A percentile compares a stretch with the other conserved stretches of the same genome.
Evolutionary conservation across 2,329 filamentous ascomycete genomes (phyloP).

Genomic region (Alternaria viburni): DNA sequence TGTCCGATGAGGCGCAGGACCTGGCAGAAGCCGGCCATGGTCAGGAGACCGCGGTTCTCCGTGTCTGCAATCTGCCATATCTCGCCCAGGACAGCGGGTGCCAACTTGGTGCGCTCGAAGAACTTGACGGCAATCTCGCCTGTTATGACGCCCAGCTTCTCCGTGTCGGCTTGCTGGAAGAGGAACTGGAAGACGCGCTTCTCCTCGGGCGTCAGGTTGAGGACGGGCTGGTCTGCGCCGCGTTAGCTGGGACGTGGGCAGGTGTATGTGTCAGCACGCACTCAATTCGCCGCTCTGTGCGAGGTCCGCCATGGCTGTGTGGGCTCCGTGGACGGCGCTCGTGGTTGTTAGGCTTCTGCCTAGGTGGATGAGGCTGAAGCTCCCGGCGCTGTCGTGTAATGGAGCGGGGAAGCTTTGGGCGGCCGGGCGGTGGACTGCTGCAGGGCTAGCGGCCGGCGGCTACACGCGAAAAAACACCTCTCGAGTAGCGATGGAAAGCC

Average conservation of each 20-base stretch:
- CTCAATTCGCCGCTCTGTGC: constrained; percentile 44
- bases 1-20: constrained; percentile 94
- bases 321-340: constrained; percentile 25
- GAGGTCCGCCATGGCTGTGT: constrained; percentile 46
- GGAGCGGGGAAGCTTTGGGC: constrained; percentile 36
- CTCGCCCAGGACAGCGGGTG: constrained; percentile 85
- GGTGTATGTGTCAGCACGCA: constrained; percentile 21
- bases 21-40: constrained; percentile 89
- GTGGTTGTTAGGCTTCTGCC: constrained; percentile 26
- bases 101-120: constrained; percentile 93
- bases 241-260: constrained; percentile 25
- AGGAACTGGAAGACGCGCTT: constrained; percentile 93
- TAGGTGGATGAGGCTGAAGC: constrained; percentile 41
- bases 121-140: constrained; percentile 96
- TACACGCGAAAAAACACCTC: constrained; percentile 1
- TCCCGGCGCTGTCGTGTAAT: constrained; percentile 35
- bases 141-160: constrained; percentile 90
- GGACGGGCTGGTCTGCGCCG: constrained; percentile 58
- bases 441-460: constrained; percentile 29
- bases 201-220: constrained; percentile 89
- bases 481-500: constrained; percentile 10
- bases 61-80: constrained; percentile 99
- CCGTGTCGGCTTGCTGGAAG: constrained; percentile 90
- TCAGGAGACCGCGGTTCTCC: constrained; percentile 93
- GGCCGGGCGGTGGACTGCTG: constrained; percentile 21